Evolutionary conservation across 495 filamentous ascomycete species (phyloP).

Genomic region (Penicillium tannophilum): DNA sequence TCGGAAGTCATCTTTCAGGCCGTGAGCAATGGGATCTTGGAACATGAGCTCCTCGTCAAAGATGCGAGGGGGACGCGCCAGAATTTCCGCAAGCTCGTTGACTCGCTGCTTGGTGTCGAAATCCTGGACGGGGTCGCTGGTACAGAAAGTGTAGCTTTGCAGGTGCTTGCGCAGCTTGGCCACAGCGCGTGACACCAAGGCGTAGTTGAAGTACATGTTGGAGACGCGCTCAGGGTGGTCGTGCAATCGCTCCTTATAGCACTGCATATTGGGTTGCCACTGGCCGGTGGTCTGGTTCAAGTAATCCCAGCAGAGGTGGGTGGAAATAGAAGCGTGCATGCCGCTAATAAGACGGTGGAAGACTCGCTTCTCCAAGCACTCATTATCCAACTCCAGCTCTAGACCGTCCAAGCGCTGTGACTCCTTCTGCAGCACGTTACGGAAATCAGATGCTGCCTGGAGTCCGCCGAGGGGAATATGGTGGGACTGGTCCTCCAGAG

Average conservation of each 20-base stretch:
- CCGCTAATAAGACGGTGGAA: slow-evolving; percentile 94
- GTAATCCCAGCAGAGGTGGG: slow-evolving; percentile 95
- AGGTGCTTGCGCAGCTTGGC: slow-evolving; percentile 88
- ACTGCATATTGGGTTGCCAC: slow-evolving; percentile 90
- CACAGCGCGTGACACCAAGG: slow-evolving; percentile 84
- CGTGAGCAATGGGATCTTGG: slow-evolving; percentile 61
- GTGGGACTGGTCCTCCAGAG: slow-evolving; percentile 34
- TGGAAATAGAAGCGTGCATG: slow-evolving; percentile 96
- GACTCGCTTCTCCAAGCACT: slow-evolving; percentile 95
- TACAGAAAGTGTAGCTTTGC: slow-evolving; percentile 85
- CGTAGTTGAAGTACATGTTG: slow-evolving; percentile 99
- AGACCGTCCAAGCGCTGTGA: slow-evolving; percentile 65
- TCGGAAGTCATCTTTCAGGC: slow-evolving; percentile 94
- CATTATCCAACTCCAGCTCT: slow-evolving; percentile 78
- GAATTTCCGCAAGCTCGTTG: slow-evolving; percentile 64
- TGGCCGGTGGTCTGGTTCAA: slow-evolving; percentile 92
- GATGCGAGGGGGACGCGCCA: slow-evolving; percentile 70
- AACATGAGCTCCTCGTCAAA: slow-evolving; percentile 98
- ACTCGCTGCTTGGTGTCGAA: slow-evolving; percentile 76
- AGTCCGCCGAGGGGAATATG: slow-evolving; percentile 34
- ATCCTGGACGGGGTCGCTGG: slow-evolving; percentile 80
- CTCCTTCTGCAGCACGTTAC: slow-evolving; percentile 74
- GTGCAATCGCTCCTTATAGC: slow-evolving; percentile 84
- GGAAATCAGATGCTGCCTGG: slow-evolving; percentile 81
- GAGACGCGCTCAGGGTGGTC: slow-evolving; percentile 86